Evolutionary conservation across 1,284 basidiomycete species (phyloP).

Genomic region (Naganishia albida): DNA sequence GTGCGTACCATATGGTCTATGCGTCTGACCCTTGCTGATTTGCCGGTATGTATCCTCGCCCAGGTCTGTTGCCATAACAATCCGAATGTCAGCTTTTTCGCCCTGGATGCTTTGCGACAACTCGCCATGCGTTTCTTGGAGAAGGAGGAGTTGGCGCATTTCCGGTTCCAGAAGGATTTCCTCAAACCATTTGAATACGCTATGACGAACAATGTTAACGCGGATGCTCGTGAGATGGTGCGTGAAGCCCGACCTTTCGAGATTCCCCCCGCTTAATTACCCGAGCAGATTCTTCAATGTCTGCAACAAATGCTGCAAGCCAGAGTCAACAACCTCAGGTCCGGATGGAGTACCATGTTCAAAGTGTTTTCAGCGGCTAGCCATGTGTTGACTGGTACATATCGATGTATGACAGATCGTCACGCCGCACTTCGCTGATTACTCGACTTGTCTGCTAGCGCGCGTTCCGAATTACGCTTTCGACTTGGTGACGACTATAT

Average conservation of each 20-base stretch:
- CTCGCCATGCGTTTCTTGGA: constrained; percentile 98
- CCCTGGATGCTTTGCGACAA: constrained; percentile 95
- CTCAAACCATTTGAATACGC: constrained; percentile 97
- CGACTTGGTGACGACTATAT: constrained; percentile 89
- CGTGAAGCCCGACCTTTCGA: constrained; percentile 34
- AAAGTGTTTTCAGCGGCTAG: constrained; percentile 96
- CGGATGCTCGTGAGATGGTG: constrained; percentile 96
- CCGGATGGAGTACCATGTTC: constrained; percentile 99
- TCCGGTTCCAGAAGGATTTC: constrained; percentile 99
- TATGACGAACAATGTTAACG: constrained; percentile 93
- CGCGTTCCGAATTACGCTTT: constrained; percentile 92
- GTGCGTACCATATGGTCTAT: constrained; percentile 56
- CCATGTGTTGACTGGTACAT: constrained; percentile 80
- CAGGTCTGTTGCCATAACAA: constrained; percentile 98
- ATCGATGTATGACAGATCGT: background rate
- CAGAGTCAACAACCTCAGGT: constrained; percentile 89
- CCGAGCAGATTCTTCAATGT: constrained; percentile 81
- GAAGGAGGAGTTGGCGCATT: constrained; percentile 96
- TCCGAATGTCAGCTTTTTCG: constrained; percentile 94
- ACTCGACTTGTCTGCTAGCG: constrained; percentile 59
- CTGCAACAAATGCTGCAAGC: constrained; percentile 99
- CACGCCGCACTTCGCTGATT: background rate
- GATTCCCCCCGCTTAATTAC: no score
- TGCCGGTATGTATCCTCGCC: constrained; percentile 13
- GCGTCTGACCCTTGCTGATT: constrained; percentile 25